Conservation (phyloP, 2,329 filamentous ascomycete species). For the Dichotomopilus funicola region DNA sequence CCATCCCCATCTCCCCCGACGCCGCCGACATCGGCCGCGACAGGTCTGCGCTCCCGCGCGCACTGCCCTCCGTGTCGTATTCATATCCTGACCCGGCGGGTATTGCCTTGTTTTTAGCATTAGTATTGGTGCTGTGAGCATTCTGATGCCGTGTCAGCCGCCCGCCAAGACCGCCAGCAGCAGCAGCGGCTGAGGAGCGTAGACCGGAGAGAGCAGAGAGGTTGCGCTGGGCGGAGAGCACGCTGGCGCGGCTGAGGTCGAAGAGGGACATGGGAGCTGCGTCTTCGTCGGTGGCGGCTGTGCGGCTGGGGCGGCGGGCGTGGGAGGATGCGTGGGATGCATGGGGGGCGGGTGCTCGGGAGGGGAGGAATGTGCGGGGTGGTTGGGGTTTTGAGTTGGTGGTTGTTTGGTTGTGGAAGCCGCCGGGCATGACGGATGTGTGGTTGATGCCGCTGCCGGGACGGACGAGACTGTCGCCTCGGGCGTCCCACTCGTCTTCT, state of each 20-base stretch:
- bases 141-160: constrained; percentile 24
- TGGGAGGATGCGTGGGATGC: too few relatives aligned
- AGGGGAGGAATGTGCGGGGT: too few relatives aligned
- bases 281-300: constrained; percentile 29
- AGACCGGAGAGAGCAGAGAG: constrained; percentile 50
- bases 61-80: constrained; percentile 10
- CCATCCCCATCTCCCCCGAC: constrained; percentile 14
- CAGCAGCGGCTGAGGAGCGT: constrained; percentile 33
- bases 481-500: constrained; percentile 65
- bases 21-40: constrained; percentile 6
- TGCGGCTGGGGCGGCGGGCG: too few relatives aligned
- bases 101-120: neutral
- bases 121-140: neutral
- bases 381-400: too few relatives aligned
- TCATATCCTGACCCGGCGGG: neutral
- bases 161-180: constrained; percentile 27
- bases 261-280: constrained; percentile 61
- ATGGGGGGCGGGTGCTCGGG: too few relatives aligned
- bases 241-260: constrained; percentile 56
- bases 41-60: constrained; percentile 10
- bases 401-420: constrained; percentile 33
- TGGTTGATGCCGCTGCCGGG: neutral
- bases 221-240: constrained; percentile 52
- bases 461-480: constrained; percentile 42
- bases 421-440: constrained; percentile 41